Conservation (phyloP, 345 rosid genomes). For the Sisymbrium irio region DNA sequence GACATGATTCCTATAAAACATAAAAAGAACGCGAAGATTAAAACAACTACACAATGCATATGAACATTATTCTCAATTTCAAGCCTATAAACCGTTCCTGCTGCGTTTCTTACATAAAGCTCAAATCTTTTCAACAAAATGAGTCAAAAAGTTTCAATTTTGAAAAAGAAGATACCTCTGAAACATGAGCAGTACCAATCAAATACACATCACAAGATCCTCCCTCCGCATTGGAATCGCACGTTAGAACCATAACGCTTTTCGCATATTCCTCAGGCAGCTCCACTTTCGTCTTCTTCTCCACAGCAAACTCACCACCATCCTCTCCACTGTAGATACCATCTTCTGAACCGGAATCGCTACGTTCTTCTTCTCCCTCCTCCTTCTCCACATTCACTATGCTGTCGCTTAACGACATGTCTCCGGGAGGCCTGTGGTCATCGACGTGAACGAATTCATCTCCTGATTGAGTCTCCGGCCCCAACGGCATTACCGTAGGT, state of each 20-base stretch:
- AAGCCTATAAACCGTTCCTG: too few species aligned
- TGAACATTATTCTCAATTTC: neutral
- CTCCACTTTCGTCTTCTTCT: constrained; percentile 35
- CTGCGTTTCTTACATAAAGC: neutral
- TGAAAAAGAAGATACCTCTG: constrained; percentile 47
- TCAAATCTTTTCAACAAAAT: neutral
- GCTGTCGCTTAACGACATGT: constrained; percentile 48
- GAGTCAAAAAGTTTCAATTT: neutral
- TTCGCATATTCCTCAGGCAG: constrained; percentile 67
- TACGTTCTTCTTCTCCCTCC: neutral
- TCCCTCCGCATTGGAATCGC: constrained; percentile 64
- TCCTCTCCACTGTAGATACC: constrained; percentile 5
- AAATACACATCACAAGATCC: constrained; percentile 79
- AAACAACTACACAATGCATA: neutral
- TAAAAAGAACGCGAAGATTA: neutral
- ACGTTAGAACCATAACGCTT: constrained; percentile 58
- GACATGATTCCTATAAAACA: constrained; percentile 78
- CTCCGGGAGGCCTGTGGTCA: constrained; percentile 39
- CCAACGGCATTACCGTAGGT: constrained; percentile 30
- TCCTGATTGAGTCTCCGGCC: constrained; percentile 24
- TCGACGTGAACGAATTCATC: constrained; percentile 68
- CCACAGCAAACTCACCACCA: constrained; percentile 14
- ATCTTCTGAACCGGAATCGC: neutral
- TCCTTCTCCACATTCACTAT: constrained; percentile 51
- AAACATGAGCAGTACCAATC: constrained; percentile 91